These are phyloP conservation scores for Nakazawaea holstii DNA, from an alignment of 805 yeast species.

Conservation along the genomic window DNA sequence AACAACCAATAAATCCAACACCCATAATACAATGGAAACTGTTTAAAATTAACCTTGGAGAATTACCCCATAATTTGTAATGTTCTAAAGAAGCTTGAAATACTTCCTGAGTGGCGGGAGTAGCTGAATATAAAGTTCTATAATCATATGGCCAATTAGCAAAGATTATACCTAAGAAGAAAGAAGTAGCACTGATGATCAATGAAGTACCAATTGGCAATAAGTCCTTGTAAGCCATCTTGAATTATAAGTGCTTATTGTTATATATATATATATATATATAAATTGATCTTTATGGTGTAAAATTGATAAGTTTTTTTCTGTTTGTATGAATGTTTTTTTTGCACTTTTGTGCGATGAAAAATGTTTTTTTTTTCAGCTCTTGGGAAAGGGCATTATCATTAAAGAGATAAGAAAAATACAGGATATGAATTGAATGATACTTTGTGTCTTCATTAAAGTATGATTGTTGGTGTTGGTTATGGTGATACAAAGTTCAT, in stretches of 20 bases:
- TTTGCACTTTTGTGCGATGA: not conserved
- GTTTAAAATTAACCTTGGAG: slow-evolving; percentile 55
- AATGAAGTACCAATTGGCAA: slow-evolving; percentile 39
- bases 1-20: slow-evolving; percentile 45
- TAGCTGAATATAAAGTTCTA: slow-evolving; percentile 48
- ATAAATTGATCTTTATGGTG: too few species aligned
- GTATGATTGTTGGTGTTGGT: too few species aligned
- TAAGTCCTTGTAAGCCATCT: slow-evolving; percentile 29
- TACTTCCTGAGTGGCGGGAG: slow-evolving; percentile 39
- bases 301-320: too few species aligned
- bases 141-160: slow-evolving; percentile 81
- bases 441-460: too few species aligned
- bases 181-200: slow-evolving; percentile 51
- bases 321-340: not conserved
- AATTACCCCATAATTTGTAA: slow-evolving; percentile 66
- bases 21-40: slow-evolving; percentile 56
- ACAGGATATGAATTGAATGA: too few species aligned
- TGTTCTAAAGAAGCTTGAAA: slow-evolving; percentile 63
- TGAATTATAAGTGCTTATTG: not conserved
- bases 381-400: not conserved
- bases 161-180: slow-evolving; percentile 74
- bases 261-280: too few species aligned
- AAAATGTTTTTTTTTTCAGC: not conserved
- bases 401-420: too few species aligned
- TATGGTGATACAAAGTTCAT: too few species aligned